Base-by-base conservation (phyloP, 2,329 filamentous ascomycete species). In the Fusarium sp. region DNA sequence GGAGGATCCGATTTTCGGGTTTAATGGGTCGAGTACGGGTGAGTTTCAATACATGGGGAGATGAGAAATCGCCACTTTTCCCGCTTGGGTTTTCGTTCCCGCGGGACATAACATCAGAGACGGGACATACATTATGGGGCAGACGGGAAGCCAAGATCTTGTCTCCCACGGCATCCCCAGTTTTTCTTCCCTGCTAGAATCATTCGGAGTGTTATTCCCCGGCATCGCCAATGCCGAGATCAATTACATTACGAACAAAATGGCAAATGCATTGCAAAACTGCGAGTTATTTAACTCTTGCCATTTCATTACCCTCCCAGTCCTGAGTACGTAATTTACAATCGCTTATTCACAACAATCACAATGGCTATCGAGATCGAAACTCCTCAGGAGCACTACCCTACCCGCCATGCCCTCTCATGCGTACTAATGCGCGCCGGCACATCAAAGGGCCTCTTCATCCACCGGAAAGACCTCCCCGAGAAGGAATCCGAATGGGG, bases 351-450 rank as follows among this genome's bases (percentile, higher is more conserved):
- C 41, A 41, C n/a, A 38, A 14, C n/a, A 38, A 14, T 33, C 54
- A 60, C 31, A 31, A 71, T 71, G 63, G 63, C 63, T 47, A 71
- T 68, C 22, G 35, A 57, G 4, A 46, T 57, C 17, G 29, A 61
- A 22, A 27, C 50, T 12, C 46, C n/a, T 5, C 38, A 53, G 22
- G 53, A 44, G 1, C 62, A 15, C 20, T 67, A 35, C 5, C 62
- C 54, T 5, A 68, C 49, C 7, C 73, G 77, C 10, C 71, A 75
- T 35, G 64, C 70, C 14, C 70, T 88, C 4, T 83, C 83, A 7
- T 88, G 88, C 14, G 84, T 88, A 22, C 89, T 90, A 72, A 90
- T 91, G 80, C 85, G 90, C 29, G 89, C 89, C 27, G 90, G 90
- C 8, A 91, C 89, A 10, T 91, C 89, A 7, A 87, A 89, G 64